phyloP scores from a whole-genome alignment of 345 rosid genomes.

The Streptanthus diversifolius region DNA sequence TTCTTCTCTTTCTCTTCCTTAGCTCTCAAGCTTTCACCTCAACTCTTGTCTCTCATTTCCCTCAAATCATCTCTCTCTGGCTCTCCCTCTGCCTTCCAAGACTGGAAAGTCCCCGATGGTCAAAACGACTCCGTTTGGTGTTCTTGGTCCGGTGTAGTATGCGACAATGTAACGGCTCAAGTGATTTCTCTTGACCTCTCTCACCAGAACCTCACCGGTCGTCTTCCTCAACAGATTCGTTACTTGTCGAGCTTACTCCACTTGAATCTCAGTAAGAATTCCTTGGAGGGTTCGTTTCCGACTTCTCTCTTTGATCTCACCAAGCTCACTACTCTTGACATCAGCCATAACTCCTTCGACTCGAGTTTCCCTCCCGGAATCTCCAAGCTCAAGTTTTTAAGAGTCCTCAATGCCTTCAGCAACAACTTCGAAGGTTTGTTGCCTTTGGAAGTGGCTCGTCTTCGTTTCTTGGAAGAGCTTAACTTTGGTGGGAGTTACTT shows the following conservation, averaged over 20 bases:
- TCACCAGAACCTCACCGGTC: slow-evolving; percentile 62
- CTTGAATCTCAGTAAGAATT: slow-evolving; percentile 70
- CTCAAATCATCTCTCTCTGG: slow-evolving; percentile 62
- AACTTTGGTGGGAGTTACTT: slow-evolving; percentile 98
- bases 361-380: slow-evolving; percentile 70
- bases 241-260: slow-evolving; percentile 54
- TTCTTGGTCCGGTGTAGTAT: slow-evolving; percentile 79
- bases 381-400: slow-evolving; percentile 68
- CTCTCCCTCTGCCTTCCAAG: slow-evolving; percentile 55
- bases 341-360: slow-evolving; percentile 75
- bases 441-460: slow-evolving; percentile 49
- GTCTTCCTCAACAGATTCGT: slow-evolving; percentile 55
- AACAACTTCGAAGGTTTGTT: slow-evolving; percentile 69
- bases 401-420: slow-evolving; percentile 67
- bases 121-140: slow-evolving; percentile 59
- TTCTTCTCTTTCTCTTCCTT: slow-evolving; percentile 35
- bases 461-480: slow-evolving; percentile 67
- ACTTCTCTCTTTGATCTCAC: slow-evolving; percentile 54
- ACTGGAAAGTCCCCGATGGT: slow-evolving; percentile 52
- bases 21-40: slow-evolving; percentile 46
- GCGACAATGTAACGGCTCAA: slow-evolving; percentile 53
- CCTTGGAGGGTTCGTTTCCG: slow-evolving; percentile 55
- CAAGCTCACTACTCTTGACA: slow-evolving; percentile 61
- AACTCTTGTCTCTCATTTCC: slow-evolving; percentile 63
- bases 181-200: slow-evolving; percentile 79